phyloP scores from a whole-genome alignment of 2,329 filamentous ascomycete species.

The Rutstroemia sp. region DNA sequence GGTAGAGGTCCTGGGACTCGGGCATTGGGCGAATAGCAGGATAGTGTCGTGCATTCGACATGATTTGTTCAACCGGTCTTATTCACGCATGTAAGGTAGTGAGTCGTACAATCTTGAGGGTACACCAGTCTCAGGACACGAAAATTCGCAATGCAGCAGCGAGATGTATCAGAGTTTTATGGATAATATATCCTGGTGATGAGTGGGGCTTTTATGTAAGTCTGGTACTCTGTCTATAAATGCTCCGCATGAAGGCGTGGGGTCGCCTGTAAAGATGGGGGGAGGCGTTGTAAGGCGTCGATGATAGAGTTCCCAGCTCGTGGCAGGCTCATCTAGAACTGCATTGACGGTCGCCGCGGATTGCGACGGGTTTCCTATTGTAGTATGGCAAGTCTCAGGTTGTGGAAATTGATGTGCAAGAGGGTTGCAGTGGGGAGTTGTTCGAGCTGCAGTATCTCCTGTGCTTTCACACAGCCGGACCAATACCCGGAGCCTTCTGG shows the following conservation, averaged over 20 bases:
- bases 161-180: slow-evolving; percentile 5
- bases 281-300: slow-evolving; percentile 5
- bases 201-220: slow-evolving; percentile 1
- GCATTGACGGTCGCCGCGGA: not conserved
- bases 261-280: not conserved
- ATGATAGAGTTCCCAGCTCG: not conserved
- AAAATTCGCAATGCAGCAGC: not conserved
- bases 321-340: slow-evolving; percentile 1
- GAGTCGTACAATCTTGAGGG: not conserved
- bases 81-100: not conserved
- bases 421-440: not conserved
- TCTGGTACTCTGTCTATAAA: not conserved
- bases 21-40: slow-evolving; percentile 1
- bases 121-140: not conserved
- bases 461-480: too few relatives aligned
- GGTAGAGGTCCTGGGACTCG: not conserved
- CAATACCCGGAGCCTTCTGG: too few relatives aligned
- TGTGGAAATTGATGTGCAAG: not conserved
- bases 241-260: slow-evolving; percentile 1
- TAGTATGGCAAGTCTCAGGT: not conserved
- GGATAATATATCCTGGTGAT: not conserved
- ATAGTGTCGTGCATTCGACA: slow-evolving; percentile 4
- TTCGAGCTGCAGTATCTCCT: too few relatives aligned
- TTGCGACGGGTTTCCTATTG: not conserved
- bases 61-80: not conserved